Evolutionary conservation across 1,284 basidiomycete genomes (phyloP).

Genomic region (Ceratorhiza oryzae-sativae): DNA sequence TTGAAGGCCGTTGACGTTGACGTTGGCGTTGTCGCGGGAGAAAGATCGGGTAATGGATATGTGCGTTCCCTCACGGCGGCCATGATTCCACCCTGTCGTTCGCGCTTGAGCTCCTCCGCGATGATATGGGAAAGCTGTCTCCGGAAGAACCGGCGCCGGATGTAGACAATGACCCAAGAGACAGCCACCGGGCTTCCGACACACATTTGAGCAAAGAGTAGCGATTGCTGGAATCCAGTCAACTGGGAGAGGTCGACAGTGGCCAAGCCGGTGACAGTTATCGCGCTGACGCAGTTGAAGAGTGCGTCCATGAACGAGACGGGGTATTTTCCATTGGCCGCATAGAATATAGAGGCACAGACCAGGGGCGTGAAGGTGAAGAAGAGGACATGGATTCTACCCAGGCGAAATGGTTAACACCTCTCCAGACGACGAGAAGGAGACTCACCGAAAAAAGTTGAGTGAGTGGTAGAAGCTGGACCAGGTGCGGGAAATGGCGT

Average conservation of each 20-base stretch:
- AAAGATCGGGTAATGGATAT: constrained; percentile 24
- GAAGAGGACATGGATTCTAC: constrained; percentile 47
- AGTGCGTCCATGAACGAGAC: constrained; percentile 77
- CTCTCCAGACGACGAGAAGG: not conserved
- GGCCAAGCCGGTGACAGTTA: constrained; percentile 79
- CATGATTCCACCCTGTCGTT: constrained; percentile 21
- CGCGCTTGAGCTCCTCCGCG: constrained; percentile 54
- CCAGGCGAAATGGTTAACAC: not conserved
- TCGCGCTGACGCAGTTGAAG: constrained; percentile 76
- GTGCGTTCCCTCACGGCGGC: constrained; percentile 17
- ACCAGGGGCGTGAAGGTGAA: constrained; percentile 79
- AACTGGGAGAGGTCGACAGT: constrained; percentile 76
- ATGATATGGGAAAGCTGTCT: constrained; percentile 75
- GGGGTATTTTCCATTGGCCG: constrained; percentile 68
- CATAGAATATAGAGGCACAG: constrained; percentile 75
- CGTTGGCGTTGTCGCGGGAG: constrained; percentile 16
- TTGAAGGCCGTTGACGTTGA: not conserved
- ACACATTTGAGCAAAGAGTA: constrained; percentile 76
- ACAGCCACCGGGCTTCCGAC: constrained; percentile 72
- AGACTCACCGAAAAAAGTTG: constrained; percentile 71
- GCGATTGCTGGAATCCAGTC: constrained; percentile 77
- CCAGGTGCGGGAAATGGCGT: constrained; percentile 17
- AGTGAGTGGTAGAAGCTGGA: constrained; percentile 52
- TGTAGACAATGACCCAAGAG: constrained; percentile 75
- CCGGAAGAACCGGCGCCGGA: constrained; percentile 69